Percentiles rank a stretch among this genome's conserved stretches.
phyloP scores from a whole-genome alignment of 148 eudicot genomes.

The Polygonum aviculare region DNA sequence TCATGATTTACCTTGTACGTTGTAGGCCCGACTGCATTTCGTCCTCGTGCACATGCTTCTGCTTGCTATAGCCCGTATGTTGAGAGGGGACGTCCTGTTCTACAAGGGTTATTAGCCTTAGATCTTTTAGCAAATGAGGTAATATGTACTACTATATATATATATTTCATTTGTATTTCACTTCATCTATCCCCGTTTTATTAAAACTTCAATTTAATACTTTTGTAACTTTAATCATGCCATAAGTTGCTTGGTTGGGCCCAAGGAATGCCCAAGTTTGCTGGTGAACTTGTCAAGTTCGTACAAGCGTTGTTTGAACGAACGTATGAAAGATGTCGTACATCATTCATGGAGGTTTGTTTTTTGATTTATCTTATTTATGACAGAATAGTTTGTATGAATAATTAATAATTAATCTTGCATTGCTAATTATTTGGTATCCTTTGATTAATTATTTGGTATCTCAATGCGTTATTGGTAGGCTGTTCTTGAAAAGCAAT shows the following conservation, averaged over 20 bases:
- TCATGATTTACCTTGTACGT: neutral
- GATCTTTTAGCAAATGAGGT: slow-evolving; percentile 96
- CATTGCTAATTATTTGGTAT: neutral
- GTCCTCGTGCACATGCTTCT: slow-evolving; percentile 84
- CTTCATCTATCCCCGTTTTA: neutral
- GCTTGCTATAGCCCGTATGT: slow-evolving; percentile 56
- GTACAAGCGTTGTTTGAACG: slow-evolving; percentile 94
- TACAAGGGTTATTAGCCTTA: slow-evolving; percentile 89
- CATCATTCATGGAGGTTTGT: slow-evolving; percentile 89
- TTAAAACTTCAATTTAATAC: neutral
- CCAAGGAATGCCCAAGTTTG: slow-evolving; percentile 93
- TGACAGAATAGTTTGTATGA: neutral
- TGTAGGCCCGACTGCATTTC: slow-evolving; percentile 97
- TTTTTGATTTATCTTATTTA: neutral
- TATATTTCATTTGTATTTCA: neutral
- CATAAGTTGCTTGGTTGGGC: slow-evolving; percentile 92
- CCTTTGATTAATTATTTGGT: neutral
- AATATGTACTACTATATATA: slow-evolving; percentile 17
- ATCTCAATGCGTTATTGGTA: slow-evolving; percentile 14
- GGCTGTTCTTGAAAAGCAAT: slow-evolving; percentile 99
- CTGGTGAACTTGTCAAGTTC: slow-evolving; percentile 74
- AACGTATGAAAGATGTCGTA: slow-evolving; percentile 95
- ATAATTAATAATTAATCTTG: neutral
- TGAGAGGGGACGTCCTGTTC: slow-evolving; percentile 84
- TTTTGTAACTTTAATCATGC: slow-evolving; percentile 1